These are phyloP conservation scores for Talaromyces sp. DNA, from an alignment of 2,329 filamentous ascomycete species.

Conservation along the genomic window DNA sequence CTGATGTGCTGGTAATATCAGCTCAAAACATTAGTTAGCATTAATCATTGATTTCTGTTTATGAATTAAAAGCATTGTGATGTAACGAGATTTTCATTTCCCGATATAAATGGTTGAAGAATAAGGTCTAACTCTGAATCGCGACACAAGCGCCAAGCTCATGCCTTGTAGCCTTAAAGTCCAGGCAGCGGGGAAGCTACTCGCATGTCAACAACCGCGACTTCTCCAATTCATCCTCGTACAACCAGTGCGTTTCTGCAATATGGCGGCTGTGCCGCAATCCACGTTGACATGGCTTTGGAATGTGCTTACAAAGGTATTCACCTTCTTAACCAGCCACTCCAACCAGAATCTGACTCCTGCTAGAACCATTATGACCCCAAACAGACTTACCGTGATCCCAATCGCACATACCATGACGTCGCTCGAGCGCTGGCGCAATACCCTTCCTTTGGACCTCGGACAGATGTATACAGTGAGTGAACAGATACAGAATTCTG, in stretches of 20 bases:
- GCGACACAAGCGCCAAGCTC: neutral
- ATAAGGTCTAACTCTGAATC: neutral
- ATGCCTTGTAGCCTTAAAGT: neutral
- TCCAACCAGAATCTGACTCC: neutral
- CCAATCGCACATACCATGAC: constrained; percentile 89
- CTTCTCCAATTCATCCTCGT: constrained; percentile 3
- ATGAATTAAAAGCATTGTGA: neutral
- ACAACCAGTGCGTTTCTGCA: constrained; percentile 14
- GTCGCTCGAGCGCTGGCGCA: constrained; percentile 76
- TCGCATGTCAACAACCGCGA: neutral
- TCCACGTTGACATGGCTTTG: constrained; percentile 94
- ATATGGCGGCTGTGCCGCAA: constrained; percentile 70
- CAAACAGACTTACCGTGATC: constrained; percentile 82
- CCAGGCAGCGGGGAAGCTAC: constrained; percentile 4
- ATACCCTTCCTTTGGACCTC: constrained; percentile 74
- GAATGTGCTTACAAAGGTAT: constrained; percentile 76
- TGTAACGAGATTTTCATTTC: neutral
- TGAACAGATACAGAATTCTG: constrained; percentile 19
- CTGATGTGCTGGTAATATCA: neutral
- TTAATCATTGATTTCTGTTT: neutral
- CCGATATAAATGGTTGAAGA: neutral
- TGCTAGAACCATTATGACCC: constrained; percentile 37
- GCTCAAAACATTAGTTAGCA: neutral
- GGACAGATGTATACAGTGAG: constrained; percentile 94
- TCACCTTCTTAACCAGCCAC: neutral